Evolutionary conservation across 2,329 filamentous ascomycete species (phyloP).

Genomic region (Mycosphaerella arachidis): DNA sequence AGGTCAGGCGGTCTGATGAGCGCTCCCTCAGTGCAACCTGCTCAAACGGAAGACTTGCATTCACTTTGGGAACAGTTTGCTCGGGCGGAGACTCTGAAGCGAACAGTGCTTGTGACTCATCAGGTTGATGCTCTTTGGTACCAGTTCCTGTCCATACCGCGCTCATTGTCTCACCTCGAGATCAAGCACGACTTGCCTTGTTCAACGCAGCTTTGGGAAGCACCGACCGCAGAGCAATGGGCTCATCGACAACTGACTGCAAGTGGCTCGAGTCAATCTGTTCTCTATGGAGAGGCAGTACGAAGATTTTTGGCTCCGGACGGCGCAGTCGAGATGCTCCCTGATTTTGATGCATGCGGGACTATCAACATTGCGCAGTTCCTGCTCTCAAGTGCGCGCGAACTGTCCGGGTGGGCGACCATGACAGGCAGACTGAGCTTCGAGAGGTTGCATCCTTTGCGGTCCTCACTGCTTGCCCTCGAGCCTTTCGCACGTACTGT

Average conservation of each 20-base stretch:
- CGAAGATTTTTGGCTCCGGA: constrained; percentile 1
- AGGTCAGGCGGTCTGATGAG: constrained; percentile 17
- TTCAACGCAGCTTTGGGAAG: constrained; percentile 37
- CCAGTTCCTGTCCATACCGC: constrained; percentile 39
- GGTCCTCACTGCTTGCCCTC: background rate
- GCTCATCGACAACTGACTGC: constrained; percentile 31
- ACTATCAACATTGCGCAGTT: constrained; percentile 4
- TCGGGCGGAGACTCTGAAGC: constrained; percentile 38
- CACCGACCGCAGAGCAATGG: constrained; percentile 36
- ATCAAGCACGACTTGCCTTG: constrained; percentile 45
- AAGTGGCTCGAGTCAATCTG: background rate
- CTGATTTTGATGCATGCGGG: background rate
- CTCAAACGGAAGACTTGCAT: constrained; percentile 30
- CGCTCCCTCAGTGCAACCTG: background rate
- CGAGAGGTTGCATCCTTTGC: background rate
- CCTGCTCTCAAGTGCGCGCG: constrained; percentile 1
- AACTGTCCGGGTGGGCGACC: constrained; percentile 2
- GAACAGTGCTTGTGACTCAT: constrained; percentile 42
- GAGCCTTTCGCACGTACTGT: background rate
- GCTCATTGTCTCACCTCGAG: constrained; percentile 39
- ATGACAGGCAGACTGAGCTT: constrained; percentile 3
- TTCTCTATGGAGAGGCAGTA: constrained; percentile 2
- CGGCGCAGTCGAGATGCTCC: background rate
- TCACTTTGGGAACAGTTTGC: constrained; percentile 40
- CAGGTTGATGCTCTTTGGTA: constrained; percentile 45